Base-by-base conservation (phyloP, 352 stramenopile species). In the Phytophthora quininea region DNA sequence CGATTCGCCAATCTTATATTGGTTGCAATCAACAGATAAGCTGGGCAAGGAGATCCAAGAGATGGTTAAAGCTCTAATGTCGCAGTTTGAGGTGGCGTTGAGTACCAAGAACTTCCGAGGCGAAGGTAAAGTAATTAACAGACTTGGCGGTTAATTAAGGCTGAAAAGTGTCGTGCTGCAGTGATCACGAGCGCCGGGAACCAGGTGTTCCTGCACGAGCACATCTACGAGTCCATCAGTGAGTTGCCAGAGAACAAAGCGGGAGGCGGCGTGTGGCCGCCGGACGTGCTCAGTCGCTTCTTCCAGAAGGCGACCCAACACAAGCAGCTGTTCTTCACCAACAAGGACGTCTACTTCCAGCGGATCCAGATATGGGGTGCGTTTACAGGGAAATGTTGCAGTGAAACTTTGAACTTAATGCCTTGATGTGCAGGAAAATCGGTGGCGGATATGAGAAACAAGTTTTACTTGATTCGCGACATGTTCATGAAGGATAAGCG, bases 381-480 rank as follows among this genome's bases (percentile, higher is more conserved):
- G 59, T 62, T 37, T 3, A 8, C 19, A 24, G 40, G 40, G 6
- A 24, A 24, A n/a, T 47, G 4, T 47, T 15, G 40, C 4, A 47
- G 40, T 15, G 15, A 27, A 24, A 24, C 19, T 24, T 24, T 24
- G 19, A 24, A 24, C 19, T 24, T 12, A 15, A 12, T 50, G 24
- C 19, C 4, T 51, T 27, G 31, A 15, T 47, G 27, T 50, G 12
- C 19, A 89, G 80, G 79, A 19, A 91, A 89, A 62, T 86, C 77
- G 8, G 71, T 91, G 14, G 72, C 68, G 5, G 81, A 95, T 29
- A 78, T 82, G 3, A 80, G 76, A 38, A 76, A 48, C 58, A 95
- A 95, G 67, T 93, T 95, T 50, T 92, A 92, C 57, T 67, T 81
- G 40, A 67, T 92, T 29, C 80, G 82, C 8, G 81, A 92, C 1